A percentile compares a stretch with the other conserved stretches of the same genome.
Conservation (phyloP, 805 yeast species). For the Myxozyma mucilagina region DNA sequence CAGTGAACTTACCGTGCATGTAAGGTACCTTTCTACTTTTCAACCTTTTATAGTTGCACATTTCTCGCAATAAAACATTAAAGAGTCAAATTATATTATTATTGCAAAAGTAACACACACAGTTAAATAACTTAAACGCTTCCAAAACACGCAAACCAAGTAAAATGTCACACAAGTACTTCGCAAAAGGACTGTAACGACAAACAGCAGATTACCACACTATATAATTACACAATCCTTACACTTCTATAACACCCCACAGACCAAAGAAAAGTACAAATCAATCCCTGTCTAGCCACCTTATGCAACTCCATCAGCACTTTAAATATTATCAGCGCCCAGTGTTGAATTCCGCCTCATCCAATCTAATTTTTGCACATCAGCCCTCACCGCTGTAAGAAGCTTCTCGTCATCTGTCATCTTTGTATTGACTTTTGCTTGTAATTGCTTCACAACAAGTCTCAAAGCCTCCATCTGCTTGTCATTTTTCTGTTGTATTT, state of each 20-base stretch:
- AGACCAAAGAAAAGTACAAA: too few species aligned
- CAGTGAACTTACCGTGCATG: neutral
- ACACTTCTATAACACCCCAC: too few species aligned
- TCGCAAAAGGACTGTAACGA: too few species aligned
- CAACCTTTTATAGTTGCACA: neutral
- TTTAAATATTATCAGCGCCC: neutral
- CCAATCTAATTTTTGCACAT: slow-evolving; percentile 17
- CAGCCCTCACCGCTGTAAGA: slow-evolving; percentile 5
- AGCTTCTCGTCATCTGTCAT: slow-evolving; percentile 8
- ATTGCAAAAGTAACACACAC: neutral
- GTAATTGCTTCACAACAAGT: slow-evolving; percentile 4
- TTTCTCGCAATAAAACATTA: neutral
- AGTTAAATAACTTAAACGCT: neutral
- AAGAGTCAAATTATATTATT: neutral
- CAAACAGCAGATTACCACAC: too few species aligned
- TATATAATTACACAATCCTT: too few species aligned
- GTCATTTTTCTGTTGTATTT: neutral
- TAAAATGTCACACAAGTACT: too few species aligned
- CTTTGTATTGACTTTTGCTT: slow-evolving; percentile 1
- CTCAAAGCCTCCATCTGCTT: slow-evolving; percentile 9
- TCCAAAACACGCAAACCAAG: too few species aligned
- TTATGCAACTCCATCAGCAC: too few species aligned
- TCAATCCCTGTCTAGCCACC: too few species aligned
- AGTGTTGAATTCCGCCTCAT: slow-evolving; percentile 11
- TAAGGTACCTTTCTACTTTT: neutral